These are phyloP conservation scores for Trichoderma sp. DNA, from an alignment of 2,329 filamentous ascomycete species.

Conservation along the genomic window DNA sequence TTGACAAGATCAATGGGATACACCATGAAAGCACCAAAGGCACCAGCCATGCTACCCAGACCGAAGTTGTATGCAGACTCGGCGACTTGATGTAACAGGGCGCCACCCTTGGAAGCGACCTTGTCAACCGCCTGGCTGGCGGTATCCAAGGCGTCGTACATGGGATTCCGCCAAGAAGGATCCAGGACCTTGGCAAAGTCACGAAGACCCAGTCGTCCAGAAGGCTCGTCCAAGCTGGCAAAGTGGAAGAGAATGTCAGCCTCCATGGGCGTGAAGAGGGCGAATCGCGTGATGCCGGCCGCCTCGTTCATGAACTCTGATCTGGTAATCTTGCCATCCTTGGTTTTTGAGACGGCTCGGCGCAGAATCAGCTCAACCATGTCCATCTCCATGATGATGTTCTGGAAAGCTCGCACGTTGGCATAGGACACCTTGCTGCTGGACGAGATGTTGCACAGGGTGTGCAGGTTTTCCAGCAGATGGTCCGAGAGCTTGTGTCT, in stretches of 20 bases:
- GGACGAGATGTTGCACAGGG: constrained; percentile 90
- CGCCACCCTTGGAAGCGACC: constrained; percentile 35
- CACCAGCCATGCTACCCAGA: constrained; percentile 86
- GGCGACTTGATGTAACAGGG: constrained; percentile 61
- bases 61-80: constrained; percentile 87
- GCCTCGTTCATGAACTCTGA: constrained; percentile 95
- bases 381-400: constrained; percentile 97
- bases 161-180: constrained; percentile 78
- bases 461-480: constrained; percentile 84
- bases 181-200: constrained; percentile 97
- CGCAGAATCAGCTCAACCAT: constrained; percentile 91
- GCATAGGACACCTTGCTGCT: constrained; percentile 96
- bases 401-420: constrained; percentile 96
- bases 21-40: constrained; percentile 98
- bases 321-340: constrained; percentile 90
- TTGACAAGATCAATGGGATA: constrained; percentile 99
- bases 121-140: constrained; percentile 44
- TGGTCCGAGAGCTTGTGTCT: constrained; percentile 98
- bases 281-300: constrained; percentile 87
- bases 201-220: constrained; percentile 76
- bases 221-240: constrained; percentile 86
- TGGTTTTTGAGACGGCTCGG: constrained; percentile 79
- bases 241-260: constrained; percentile 99
- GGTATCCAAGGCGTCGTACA: constrained; percentile 55
- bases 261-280: constrained; percentile 97